Conservation (phyloP, 495 filamentous ascomycete species). For the Penicillium salamii region DNA sequence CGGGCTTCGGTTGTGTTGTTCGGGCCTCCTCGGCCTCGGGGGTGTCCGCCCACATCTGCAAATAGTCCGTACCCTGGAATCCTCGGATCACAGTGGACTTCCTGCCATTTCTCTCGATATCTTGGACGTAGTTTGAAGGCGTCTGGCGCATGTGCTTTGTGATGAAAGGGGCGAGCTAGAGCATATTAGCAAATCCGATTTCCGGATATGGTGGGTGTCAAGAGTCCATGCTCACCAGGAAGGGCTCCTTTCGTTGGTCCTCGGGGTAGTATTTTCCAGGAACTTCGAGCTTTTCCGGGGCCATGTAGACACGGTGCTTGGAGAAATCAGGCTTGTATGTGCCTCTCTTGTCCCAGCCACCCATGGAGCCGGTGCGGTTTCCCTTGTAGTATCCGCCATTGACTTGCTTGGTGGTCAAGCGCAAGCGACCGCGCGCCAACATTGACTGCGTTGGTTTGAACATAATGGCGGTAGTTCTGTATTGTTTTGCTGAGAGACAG, state of each 20-base stretch:
- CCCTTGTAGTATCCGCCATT: constrained; percentile 97
- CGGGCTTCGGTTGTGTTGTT: background rate
- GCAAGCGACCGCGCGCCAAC: constrained; percentile 50
- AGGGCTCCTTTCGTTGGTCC: background rate
- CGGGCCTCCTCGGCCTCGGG: constrained; percentile 10
- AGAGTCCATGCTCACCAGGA: background rate
- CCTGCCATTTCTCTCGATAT: constrained; percentile 26
- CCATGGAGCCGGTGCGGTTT: constrained; percentile 81
- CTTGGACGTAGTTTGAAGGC: constrained; percentile 33
- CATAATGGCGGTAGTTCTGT: constrained; percentile 34
- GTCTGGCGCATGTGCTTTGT: constrained; percentile 56
- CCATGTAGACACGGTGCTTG: constrained; percentile 89
- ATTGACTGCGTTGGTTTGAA: constrained; percentile 70
- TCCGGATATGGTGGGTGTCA: background rate
- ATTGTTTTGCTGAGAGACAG: background rate
- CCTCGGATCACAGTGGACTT: constrained; percentile 26
- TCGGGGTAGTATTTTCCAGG: background rate
- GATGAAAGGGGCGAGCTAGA: constrained; percentile 84
- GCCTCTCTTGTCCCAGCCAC: constrained; percentile 79
- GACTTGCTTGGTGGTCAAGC: constrained; percentile 88
- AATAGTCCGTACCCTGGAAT: constrained; percentile 36
- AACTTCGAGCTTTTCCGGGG: constrained; percentile 58
- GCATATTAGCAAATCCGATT: constrained; percentile 18
- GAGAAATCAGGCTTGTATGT: constrained; percentile 77
- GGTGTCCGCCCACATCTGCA: constrained; percentile 36